Conservation (phyloP, 345 rosid species). For the Carallia brachiata region DNA sequence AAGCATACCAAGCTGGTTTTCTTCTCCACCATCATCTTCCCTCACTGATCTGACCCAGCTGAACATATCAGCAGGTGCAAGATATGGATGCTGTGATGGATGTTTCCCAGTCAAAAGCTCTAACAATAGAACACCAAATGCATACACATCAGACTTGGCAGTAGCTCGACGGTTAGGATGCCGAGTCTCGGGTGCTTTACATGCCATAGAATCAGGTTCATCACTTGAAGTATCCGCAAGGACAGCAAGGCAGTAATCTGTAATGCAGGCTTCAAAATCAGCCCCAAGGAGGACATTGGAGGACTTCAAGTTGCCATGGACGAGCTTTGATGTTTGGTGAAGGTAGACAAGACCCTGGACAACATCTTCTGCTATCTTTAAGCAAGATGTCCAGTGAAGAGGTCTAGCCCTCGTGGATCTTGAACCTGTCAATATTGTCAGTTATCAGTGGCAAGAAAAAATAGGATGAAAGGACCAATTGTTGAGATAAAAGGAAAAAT, state of each 20-base stretch:
- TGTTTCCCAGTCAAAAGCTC: constrained; percentile 47
- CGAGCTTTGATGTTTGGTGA: constrained; percentile 75
- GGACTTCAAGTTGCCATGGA: constrained; percentile 87
- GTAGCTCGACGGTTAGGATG: constrained; percentile 18
- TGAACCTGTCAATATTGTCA: constrained; percentile 53
- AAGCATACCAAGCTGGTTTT: constrained; percentile 67
- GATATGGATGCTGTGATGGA: background rate
- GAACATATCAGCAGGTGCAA: constrained; percentile 58
- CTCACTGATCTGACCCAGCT: constrained; percentile 82
- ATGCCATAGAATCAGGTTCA: constrained; percentile 64
- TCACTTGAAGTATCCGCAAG: constrained; percentile 59
- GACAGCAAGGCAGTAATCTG: constrained; percentile 72
- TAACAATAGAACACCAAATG: background rate
- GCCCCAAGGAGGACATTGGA: constrained; percentile 81
- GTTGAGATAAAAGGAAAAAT: background rate
- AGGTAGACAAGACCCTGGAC: constrained; percentile 83
- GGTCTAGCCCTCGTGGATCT: constrained; percentile 84
- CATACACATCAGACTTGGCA: background rate
- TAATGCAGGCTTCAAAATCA: constrained; percentile 89
- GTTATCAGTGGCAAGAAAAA: background rate
- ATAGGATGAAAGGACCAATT: background rate
- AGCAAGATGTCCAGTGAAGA: constrained; percentile 94
- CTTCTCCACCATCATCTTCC: constrained; percentile 51
- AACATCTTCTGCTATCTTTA: constrained; percentile 95
- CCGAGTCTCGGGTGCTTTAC: constrained; percentile 79